A percentile compares a stretch with the other conserved stretches of the same genome.
phyloP scores from a whole-genome alignment of 345 rosid species.

The Lumnitzera racemosa region DNA sequence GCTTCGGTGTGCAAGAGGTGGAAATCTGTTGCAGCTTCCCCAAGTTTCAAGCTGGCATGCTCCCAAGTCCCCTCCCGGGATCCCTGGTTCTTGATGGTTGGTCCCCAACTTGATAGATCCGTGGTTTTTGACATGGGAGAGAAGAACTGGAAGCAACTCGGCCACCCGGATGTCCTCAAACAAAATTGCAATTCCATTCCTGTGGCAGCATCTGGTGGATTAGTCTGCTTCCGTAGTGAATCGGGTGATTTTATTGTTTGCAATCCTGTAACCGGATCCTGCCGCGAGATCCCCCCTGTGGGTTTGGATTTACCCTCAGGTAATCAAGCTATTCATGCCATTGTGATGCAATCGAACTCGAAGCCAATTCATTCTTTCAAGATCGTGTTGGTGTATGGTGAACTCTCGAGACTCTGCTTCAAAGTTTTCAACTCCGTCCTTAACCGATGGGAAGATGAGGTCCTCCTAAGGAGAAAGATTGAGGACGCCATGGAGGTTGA shows the following conservation, averaged over 20 bases:
- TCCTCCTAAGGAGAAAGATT: slow-evolving; percentile 27
- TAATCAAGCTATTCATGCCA: slow-evolving; percentile 48
- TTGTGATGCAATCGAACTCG: slow-evolving; percentile 43
- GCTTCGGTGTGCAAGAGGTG: slow-evolving; percentile 84
- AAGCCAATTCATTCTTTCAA: slow-evolving; percentile 28
- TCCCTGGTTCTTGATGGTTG: slow-evolving; percentile 85
- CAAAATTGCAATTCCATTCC: slow-evolving; percentile 32
- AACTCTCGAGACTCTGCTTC: slow-evolving; percentile 47
- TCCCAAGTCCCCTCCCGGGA: slow-evolving; percentile 56
- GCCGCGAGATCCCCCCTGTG: slow-evolving; percentile 31
- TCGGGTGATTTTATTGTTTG: slow-evolving; percentile 39
- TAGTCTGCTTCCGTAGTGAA: slow-evolving; percentile 54
- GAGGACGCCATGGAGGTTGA: not conserved
- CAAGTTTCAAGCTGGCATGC: slow-evolving; percentile 78
- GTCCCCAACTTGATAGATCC: slow-evolving; percentile 26
- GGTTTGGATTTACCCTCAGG: slow-evolving; percentile 6
- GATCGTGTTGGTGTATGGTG: slow-evolving; percentile 61
- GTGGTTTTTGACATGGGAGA: slow-evolving; percentile 62
- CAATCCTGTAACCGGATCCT: slow-evolving; percentile 69
- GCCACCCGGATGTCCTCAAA: slow-evolving; percentile 17
- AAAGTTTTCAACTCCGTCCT: slow-evolving; percentile 38
- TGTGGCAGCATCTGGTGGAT: slow-evolving; percentile 75
- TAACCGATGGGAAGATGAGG: slow-evolving; percentile 50
- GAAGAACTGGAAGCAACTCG: slow-evolving; percentile 55
- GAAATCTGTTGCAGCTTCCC: slow-evolving; percentile 51